Evolutionary conservation across 75 land plant genomes (phyloP).

Genomic region (Cunninghamia lanceolata): DNA sequence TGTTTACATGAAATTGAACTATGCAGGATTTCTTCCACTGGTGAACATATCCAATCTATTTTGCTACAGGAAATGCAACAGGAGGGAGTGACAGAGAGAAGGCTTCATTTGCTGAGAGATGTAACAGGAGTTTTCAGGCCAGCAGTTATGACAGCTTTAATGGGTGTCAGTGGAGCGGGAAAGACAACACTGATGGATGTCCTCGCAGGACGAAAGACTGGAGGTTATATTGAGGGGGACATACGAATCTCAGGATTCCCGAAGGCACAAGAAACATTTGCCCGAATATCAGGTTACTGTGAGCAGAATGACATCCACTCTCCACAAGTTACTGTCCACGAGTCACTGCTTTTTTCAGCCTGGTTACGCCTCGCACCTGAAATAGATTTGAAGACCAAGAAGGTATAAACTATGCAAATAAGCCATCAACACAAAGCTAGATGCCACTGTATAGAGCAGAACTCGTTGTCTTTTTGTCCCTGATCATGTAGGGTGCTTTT

Average conservation of each 20-base stretch:
- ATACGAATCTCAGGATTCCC: slow-evolving; percentile 64
- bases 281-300: slow-evolving; percentile 67
- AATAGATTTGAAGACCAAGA: slow-evolving; percentile 37
- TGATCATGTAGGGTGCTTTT: background rate
- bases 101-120: slow-evolving; percentile 47
- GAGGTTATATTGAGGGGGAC: slow-evolving; percentile 65
- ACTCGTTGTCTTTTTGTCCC: background rate
- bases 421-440: no score
- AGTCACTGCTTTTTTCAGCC: slow-evolving; percentile 61
- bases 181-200: slow-evolving; percentile 83
- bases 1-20: slow-evolving; percentile 11
- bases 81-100: slow-evolving; percentile 47
- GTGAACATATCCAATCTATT: background rate
- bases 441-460: no score
- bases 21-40: background rate
- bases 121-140: slow-evolving; percentile 72
- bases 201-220: slow-evolving; percentile 74
- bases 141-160: slow-evolving; percentile 67
- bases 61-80: slow-evolving; percentile 57
- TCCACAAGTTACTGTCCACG: slow-evolving; percentile 67
- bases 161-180: slow-evolving; percentile 88
- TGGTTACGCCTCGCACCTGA: slow-evolving; percentile 60
- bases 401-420: slow-evolving; percentile 26
- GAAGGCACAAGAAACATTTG: slow-evolving; percentile 73
- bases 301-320: slow-evolving; percentile 82